Evolutionary conservation across 148 eudicot species (phyloP), one percentile per base, ranked within the genome.

Genomic region (Dysphania ambrosioides): DNA sequence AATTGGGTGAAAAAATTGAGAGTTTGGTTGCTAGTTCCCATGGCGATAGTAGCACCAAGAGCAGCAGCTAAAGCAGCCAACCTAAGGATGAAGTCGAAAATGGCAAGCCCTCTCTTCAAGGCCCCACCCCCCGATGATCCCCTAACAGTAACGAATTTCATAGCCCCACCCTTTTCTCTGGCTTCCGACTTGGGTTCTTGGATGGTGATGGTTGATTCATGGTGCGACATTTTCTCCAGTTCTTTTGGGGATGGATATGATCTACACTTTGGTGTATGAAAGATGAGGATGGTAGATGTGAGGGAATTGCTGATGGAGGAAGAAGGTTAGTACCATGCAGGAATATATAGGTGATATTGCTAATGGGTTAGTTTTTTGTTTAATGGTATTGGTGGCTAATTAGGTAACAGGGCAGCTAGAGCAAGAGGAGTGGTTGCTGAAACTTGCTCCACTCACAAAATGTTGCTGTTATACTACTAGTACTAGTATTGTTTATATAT

Each of bases 1-100:
- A 85, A 84, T 86, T 88, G 94, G 2, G 94, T 89, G 87, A 92
- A 92, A 76, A 92, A 89, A 3, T 87, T 87, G 3, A 92, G 92
- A 10, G 90, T 86, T 72, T 91, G 83, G 59, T 83, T 85, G 47
- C 89, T 86, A 53, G 96, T 91, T 13, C 88, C 96, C 92, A 91
- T 91, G 21, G 89, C 77, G 34, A 86, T 78, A 24, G 96, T 61
- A 0, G 94, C 97, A 73, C 86, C 92, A 40, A 92, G 75, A 74
- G 94, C 88, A 34, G 91, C 85, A 16, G 77, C 82, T 57, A 88
- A 78, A n/a, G 83, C 94, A 79, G 81, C 75, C 0, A 87, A 78
- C 66, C 96, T 84, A 1, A 91, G 70, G 34, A 91, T 73, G 63
- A 91, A 85, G 83, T 88, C 96, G 12, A 91, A 65, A 30, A 90